phyloP scores from a whole-genome alignment of 1,284 basidiomycete genomes.

The Rugosomyces carneus region DNA sequence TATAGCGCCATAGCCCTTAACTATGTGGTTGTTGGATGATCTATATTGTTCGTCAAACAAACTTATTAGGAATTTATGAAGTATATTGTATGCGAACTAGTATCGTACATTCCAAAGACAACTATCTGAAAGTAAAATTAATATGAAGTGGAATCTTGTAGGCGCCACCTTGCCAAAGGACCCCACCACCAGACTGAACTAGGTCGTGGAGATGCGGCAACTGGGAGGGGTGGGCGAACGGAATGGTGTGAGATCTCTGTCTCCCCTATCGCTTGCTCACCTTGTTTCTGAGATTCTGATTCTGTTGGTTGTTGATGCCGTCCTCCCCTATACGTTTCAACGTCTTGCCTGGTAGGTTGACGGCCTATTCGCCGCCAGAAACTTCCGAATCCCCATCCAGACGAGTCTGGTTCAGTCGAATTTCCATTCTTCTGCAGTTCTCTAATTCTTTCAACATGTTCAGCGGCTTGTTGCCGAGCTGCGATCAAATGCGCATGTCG shows the following conservation, averaged over 20 bases:
- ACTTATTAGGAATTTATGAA: no score
- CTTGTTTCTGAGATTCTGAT: neutral
- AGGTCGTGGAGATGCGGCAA: constrained; percentile 15
- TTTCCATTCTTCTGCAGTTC: constrained; percentile 43
- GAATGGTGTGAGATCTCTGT: constrained; percentile 4
- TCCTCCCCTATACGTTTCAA: constrained; percentile 11
- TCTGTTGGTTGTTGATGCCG: constrained; percentile 13
- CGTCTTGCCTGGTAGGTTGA: constrained; percentile 10
- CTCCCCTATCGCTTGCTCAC: constrained; percentile 1
- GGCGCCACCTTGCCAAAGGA: constrained; percentile 63
- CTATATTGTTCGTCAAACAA: neutral
- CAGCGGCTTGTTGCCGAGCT: constrained; percentile 58
- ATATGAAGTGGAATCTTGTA: constrained; percentile 71
- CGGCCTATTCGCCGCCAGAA: constrained; percentile 47
- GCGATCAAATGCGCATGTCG: constrained; percentile 63
- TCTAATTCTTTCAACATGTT: constrained; percentile 55
- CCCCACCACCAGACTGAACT: constrained; percentile 73
- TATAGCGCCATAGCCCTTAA: no score
- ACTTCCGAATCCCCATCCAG: constrained; percentile 69
- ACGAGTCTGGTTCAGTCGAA: constrained; percentile 22
- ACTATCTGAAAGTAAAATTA: constrained; percentile 20
- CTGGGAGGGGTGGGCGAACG: neutral
- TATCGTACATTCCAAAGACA: constrained; percentile 3
- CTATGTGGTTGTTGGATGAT: no score
- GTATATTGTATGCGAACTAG: neutral